These are phyloP conservation scores for Diaporthe amygdali DNA, from an alignment of 2,329 filamentous ascomycete genomes.

Conservation along the genomic window DNA sequence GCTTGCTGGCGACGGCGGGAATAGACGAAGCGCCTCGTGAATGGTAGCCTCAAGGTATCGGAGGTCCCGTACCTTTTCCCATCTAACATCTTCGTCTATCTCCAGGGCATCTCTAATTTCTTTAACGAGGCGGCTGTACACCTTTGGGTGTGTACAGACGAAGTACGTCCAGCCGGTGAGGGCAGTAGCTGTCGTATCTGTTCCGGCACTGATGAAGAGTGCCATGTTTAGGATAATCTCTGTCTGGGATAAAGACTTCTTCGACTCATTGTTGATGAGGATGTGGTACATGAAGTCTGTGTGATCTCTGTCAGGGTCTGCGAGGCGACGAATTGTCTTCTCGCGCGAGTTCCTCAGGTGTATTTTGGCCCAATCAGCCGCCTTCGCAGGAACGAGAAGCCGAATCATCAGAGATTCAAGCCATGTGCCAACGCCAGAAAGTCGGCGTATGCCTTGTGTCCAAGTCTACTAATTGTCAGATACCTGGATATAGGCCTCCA, in stretches of 20 bases:
- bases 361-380: neutral
- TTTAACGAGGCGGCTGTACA: constrained; percentile 33
- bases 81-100: constrained; percentile 38
- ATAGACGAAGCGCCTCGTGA: constrained; percentile 31
- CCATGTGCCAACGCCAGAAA: constrained; percentile 33
- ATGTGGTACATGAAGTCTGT: constrained; percentile 31
- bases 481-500: neutral
- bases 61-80: constrained; percentile 37
- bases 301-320: constrained; percentile 24
- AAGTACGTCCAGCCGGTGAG: constrained; percentile 45
- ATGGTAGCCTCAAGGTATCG: constrained; percentile 42
- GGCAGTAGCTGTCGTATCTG: constrained; percentile 56
- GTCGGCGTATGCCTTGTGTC: constrained; percentile 33
- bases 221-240: constrained; percentile 13
- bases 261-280: constrained; percentile 27
- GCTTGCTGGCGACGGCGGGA: constrained; percentile 24
- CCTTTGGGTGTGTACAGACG: constrained; percentile 34
- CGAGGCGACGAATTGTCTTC: constrained; percentile 23
- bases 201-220: constrained; percentile 48
- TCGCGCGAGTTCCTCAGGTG: constrained; percentile 17
- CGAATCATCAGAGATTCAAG: constrained; percentile 29
- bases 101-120: constrained; percentile 44
- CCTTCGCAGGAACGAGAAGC: constrained; percentile 29
- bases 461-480: constrained; percentile 27
- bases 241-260: constrained; percentile 4